Percentiles rank a stretch among this genome's conserved stretches.
Conservation (phyloP, 2,329 filamentous ascomycete species). For the Trichoderma breve region DNA sequence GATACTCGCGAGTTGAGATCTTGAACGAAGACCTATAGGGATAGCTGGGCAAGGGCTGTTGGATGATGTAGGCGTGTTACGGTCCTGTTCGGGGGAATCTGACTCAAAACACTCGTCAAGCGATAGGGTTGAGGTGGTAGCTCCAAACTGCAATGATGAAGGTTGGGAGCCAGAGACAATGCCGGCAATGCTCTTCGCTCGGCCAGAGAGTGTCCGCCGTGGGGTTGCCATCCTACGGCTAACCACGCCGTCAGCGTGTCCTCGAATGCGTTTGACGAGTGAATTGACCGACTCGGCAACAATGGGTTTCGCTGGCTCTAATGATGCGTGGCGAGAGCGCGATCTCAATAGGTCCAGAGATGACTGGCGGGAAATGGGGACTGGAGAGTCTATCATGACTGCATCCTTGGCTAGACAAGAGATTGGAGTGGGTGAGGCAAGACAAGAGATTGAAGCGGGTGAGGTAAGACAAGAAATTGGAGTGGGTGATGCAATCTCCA, state of each 20-base stretch:
- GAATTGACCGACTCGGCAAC: constrained; percentile 51
- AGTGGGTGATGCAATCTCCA: constrained; percentile 71
- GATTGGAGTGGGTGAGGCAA: constrained; percentile 70
- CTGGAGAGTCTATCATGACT: constrained; percentile 58
- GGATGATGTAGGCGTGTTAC: constrained; percentile 54
- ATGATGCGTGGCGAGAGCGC: constrained; percentile 42
- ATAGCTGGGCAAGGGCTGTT: constrained; percentile 56
- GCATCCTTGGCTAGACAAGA: constrained; percentile 46
- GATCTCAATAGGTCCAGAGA: constrained; percentile 50
- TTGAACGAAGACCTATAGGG: constrained; percentile 60
- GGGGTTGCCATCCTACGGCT: constrained; percentile 67
- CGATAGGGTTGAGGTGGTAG: constrained; percentile 50
- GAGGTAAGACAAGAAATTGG: constrained; percentile 58
- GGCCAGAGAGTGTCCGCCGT: constrained; percentile 70
- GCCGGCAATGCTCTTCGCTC: constrained; percentile 72
- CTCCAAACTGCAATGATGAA: constrained; percentile 73
- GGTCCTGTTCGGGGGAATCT: constrained; percentile 71
- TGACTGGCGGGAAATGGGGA: constrained; percentile 45
- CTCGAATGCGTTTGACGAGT: constrained; percentile 22
- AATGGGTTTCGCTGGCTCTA: constrained; percentile 50
- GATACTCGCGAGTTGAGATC: constrained; percentile 63
- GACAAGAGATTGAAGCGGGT: constrained; percentile 61
- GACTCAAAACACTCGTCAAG: constrained; percentile 76
- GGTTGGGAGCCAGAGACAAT: constrained; percentile 62
- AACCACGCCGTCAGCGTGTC: constrained; percentile 28